Base-by-base conservation (phyloP, 108 stramenopile species). In the Licmophora abbreviata region DNA sequence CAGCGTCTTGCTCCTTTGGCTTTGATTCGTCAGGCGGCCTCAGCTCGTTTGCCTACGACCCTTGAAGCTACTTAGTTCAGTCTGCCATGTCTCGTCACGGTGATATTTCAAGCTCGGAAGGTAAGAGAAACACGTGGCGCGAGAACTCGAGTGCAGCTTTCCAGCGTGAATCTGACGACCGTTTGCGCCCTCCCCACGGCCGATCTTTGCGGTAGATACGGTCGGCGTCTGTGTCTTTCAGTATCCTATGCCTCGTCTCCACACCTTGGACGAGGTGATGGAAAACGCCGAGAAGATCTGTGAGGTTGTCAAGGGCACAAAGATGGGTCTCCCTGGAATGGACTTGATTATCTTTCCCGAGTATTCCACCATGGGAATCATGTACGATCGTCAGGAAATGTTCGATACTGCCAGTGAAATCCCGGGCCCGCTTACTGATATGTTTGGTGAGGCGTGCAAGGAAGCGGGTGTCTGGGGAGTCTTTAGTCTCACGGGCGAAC, bases 311-410 rank as follows among this genome's bases (percentile, higher is more conserved):
- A 81, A 79, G 46, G 84, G 84, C 0, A 65, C 69, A 15, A 85
- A 85, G 42, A 61, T 67, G 33, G 84, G 84, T 20, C 38, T 86
- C 9, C 81, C 85, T n/a, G 81, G 81, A 22, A 82, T 86, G 81
- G 85, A 86, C 29, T 46, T 86, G 28, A 79, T 86, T 58, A 73
- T 86, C 30, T 86, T 86, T 55, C 85, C 85, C 0, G 85, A 86
- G 47, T 86, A 86, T 52, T 68, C 64, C 3, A 86, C 85, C 26
- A 81, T 81, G 80, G 85, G 85, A 11, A 86, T 86, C 58, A 86
- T 86, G 85, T 86, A 86, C 48, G 85, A 86, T 55, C 59, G 73
- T 3, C 57, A 82, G 40, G 85, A 86, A 66, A 86, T 86, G 85
- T 86, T 86, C 51, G 85, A 82, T 54, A 86, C 85, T 2, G 85